Percentiles rank a stretch among this genome's conserved stretches.
Conservation (phyloP, 306 rosid species). For the Medicago arabica region DNA sequence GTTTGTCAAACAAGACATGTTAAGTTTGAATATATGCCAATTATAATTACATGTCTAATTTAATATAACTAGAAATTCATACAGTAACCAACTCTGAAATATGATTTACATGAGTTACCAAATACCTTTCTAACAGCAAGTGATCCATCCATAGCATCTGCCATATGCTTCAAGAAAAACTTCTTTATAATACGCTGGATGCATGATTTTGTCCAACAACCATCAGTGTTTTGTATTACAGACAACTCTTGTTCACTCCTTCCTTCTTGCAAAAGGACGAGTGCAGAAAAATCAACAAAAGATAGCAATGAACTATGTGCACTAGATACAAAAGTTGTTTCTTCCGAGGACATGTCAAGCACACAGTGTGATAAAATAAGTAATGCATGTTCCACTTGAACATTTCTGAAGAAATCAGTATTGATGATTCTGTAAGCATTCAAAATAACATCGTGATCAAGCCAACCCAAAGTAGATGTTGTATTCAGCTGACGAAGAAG, state of each 20-base stretch:
- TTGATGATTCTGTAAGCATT: slow-evolving; percentile 63
- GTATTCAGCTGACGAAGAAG: slow-evolving; percentile 73
- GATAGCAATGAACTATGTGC: slow-evolving; percentile 70
- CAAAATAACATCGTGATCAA: slow-evolving; percentile 69
- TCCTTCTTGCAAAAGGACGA: slow-evolving; percentile 52
- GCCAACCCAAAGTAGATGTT: slow-evolving; percentile 78
- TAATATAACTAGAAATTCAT: slow-evolving; percentile 17
- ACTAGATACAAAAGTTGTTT: slow-evolving; percentile 65
- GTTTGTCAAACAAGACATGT: slow-evolving; percentile 7
- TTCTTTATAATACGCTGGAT: slow-evolving; percentile 59
- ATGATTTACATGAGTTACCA: slow-evolving; percentile 19
- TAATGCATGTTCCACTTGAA: slow-evolving; percentile 67
- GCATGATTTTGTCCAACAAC: slow-evolving; percentile 69
- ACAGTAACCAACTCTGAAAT: slow-evolving; percentile 21
- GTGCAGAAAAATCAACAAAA: slow-evolving; percentile 78
- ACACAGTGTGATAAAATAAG: slow-evolving; percentile 90
- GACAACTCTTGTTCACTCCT: slow-evolving; percentile 48
- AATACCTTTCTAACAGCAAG: slow-evolving; percentile 68
- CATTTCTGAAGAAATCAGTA: slow-evolving; percentile 59
- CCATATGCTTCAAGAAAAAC: slow-evolving; percentile 84
- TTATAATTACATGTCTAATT: slow-evolving; percentile 24
- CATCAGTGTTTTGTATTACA: slow-evolving; percentile 40
- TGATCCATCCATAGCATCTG: slow-evolving; percentile 76
- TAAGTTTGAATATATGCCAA: slow-evolving; percentile 14
- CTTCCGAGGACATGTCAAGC: slow-evolving; percentile 84